Percentiles rank a stretch among this genome's conserved stretches.
Evolutionary conservation across 768 basidiomycete species (phyloP).

Genomic region (Xerocomellus dryophilus): DNA sequence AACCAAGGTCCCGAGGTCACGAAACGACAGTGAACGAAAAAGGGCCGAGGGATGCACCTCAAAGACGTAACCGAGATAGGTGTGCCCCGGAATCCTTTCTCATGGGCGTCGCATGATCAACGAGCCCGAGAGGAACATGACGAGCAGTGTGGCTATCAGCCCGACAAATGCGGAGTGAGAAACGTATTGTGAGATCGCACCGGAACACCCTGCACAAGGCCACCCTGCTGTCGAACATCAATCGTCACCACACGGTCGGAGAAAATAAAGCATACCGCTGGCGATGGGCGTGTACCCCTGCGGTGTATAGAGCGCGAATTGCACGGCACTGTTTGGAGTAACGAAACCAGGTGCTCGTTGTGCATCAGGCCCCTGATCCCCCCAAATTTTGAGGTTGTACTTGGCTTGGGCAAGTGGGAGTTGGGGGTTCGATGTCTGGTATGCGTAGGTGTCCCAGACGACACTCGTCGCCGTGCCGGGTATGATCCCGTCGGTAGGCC

Average conservation of each 20-base stretch:
- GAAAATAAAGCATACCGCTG: constrained; percentile 29
- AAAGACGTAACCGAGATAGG: neutral
- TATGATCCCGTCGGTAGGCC: constrained; percentile 50
- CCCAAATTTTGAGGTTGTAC: constrained; percentile 58
- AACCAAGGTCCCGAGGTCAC: neutral
- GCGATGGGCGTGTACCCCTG: constrained; percentile 46
- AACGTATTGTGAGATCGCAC: constrained; percentile 16
- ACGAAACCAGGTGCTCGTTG: constrained; percentile 47
- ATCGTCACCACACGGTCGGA: neutral
- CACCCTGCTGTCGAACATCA: constrained; percentile 10
- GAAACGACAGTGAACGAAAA: neutral
- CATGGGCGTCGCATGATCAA: constrained; percentile 6
- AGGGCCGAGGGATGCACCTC: neutral
- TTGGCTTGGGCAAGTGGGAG: constrained; percentile 54
- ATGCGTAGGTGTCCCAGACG: constrained; percentile 59
- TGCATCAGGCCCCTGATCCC: constrained; percentile 52
- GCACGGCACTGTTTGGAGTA: constrained; percentile 46
- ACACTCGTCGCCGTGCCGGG: constrained; percentile 48
- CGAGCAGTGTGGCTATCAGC: constrained; percentile 17
- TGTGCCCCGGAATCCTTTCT: neutral
- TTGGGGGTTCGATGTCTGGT: constrained; percentile 44
- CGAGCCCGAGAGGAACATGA: constrained; percentile 19
- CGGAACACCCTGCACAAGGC: constrained; percentile 20
- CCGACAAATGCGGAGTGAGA: constrained; percentile 14
- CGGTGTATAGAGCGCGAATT: constrained; percentile 59